These are phyloP conservation scores for Globisporangium takayamanum DNA, from an alignment of 352 stramenopile genomes.

Conservation along the genomic window DNA sequence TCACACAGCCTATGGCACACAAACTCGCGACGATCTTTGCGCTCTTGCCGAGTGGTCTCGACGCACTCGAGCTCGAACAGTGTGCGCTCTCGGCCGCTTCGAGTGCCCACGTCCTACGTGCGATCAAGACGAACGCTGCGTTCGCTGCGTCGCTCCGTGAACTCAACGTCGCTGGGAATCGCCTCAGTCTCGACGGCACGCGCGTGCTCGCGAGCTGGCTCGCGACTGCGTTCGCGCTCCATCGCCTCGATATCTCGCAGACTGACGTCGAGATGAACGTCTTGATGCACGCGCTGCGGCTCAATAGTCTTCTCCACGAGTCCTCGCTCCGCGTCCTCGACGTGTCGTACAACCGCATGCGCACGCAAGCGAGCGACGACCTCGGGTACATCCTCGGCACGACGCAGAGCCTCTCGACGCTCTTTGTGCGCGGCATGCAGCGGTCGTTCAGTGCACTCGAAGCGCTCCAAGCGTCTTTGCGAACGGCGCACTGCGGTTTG, in stretches of 20 bases:
- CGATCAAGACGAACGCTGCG: constrained; percentile 35
- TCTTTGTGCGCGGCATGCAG: constrained; percentile 64
- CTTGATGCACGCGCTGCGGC: constrained; percentile 49
- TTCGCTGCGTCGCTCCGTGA: constrained; percentile 45
- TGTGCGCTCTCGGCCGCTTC: constrained; percentile 28
- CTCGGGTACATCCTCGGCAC: constrained; percentile 59
- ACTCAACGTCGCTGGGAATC: constrained; percentile 61
- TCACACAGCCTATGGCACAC: constrained; percentile 41
- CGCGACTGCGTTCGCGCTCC: constrained; percentile 42
- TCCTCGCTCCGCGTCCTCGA: constrained; percentile 53
- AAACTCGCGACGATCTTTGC: constrained; percentile 45
- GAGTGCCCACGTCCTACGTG: constrained; percentile 30
- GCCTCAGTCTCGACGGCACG: constrained; percentile 39
- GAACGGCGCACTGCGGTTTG: constrained; percentile 24
- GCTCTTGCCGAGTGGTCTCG: constrained; percentile 36
- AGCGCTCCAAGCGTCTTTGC: constrained; percentile 8
- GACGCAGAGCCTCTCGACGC: constrained; percentile 45
- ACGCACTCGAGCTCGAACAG: constrained; percentile 53
- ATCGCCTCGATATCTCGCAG: constrained; percentile 51
- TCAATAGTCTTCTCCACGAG: constrained; percentile 62
- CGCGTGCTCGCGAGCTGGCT: constrained; percentile 45
- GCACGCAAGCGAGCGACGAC: constrained; percentile 34
- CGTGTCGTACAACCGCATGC: constrained; percentile 66
- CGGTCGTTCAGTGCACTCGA: constrained; percentile 18
- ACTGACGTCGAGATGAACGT: constrained; percentile 47